Base-by-base conservation (phyloP, 768 basidiomycete genomes). In the Termitomyces sp. region DNA sequence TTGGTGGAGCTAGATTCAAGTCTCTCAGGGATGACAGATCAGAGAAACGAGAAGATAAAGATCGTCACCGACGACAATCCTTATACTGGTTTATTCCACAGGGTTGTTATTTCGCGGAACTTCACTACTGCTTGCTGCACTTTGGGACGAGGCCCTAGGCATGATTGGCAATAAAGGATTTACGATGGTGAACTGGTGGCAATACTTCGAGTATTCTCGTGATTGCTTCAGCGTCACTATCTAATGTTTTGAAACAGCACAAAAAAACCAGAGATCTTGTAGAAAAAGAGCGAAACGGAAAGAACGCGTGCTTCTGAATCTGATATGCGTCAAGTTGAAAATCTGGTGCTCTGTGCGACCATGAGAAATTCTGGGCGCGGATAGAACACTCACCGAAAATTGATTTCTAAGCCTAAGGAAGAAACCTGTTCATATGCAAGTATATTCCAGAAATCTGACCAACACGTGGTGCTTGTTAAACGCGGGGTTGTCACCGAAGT, bases 1-100 rank as follows among this genome's bases (percentile, higher is more conserved):
- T 44, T 21, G 28, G 16, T 2, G 60, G 25, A 8, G 60, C 60
- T 61, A 45, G 14, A n/a, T 32, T 10, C 32, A 16, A 25, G 19
- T 14, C n/a, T 28, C 27, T 53, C 12, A 51, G 35, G 16, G 21
- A n/a, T n/a, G n/a, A n/a, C n/a, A n/a, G n/a, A 34, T 35, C 9
- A 9, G 25, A 27, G 35, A 5, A 19, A 25, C 23, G 17, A 32
- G 12, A 41, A 23, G 40, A 23, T 30, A 25, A 21, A 19, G 7
- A 8, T 14, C 5, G 3, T 43, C 11, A 53, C 57, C 35, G 25
- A 59, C 57, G 60, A 44, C 55, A 61, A 30, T 61, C 35, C 19
- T 49, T 54, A 30, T 61, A 40, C 30, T 61, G 57, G 42, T 59
- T 61, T 7, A 52, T 53, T 5, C 60, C 60, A 8, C 49, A 50